Percentiles rank a stretch among this genome's conserved stretches.
Conservation (phyloP, 345 rosid genomes). For the Eucalyptus erythrocorys region DNA sequence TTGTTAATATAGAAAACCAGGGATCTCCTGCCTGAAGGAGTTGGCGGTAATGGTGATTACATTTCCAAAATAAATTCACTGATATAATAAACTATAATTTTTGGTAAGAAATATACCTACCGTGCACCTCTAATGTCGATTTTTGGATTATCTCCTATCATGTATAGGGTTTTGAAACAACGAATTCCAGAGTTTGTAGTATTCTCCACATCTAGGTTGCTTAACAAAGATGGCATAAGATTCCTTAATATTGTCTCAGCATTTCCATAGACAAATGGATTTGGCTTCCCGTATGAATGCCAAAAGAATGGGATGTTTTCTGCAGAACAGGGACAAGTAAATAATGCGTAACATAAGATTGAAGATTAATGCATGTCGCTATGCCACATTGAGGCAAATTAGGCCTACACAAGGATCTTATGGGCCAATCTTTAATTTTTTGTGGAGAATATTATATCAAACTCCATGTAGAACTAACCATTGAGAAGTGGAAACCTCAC, state of each 20-base stretch:
- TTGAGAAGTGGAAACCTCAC: neutral
- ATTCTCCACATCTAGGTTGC: neutral
- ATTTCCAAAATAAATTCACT: neutral
- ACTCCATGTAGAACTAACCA: neutral
- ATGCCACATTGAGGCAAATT: neutral
- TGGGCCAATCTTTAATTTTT: neutral
- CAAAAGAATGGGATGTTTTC: slow-evolving; percentile 41
- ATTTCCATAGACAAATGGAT: slow-evolving; percentile 58
- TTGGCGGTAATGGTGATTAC: neutral
- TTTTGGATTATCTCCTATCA: slow-evolving; percentile 85
- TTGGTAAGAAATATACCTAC: slow-evolving; percentile 30
- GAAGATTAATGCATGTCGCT: neutral
- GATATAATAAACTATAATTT: neutral
- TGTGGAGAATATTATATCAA: neutral
- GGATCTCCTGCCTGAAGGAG: slow-evolving; percentile 60
- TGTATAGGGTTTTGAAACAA: slow-evolving; percentile 51
- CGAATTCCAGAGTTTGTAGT: slow-evolving; percentile 7
- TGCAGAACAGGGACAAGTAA: slow-evolving; percentile 12
- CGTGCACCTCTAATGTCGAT: slow-evolving; percentile 70
- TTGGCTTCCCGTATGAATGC: slow-evolving; percentile 73
- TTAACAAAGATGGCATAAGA: slow-evolving; percentile 2
- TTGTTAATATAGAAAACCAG: slow-evolving; percentile 86
- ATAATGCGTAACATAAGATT: neutral
- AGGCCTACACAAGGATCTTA: neutral
- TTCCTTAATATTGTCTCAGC: slow-evolving; percentile 44